phyloP scores from a whole-genome alignment of 2,329 filamentous ascomycete species.

The Diaporthe eres region DNA sequence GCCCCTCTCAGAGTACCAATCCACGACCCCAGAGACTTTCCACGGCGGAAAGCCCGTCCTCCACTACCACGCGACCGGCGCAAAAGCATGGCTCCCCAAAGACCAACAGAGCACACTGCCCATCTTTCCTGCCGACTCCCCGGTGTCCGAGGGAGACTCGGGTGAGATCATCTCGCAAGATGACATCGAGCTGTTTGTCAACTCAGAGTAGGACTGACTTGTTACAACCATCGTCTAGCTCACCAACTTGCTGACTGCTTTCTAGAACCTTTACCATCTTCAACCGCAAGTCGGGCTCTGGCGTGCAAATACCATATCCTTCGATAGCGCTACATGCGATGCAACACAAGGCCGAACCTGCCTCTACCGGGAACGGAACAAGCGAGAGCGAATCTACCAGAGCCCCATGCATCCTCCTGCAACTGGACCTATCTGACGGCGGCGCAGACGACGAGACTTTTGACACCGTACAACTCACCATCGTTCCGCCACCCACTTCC shows the following conservation, averaged over 20 bases:
- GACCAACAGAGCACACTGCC: constrained; percentile 67
- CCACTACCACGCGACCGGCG: constrained; percentile 71
- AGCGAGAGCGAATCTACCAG: constrained; percentile 47
- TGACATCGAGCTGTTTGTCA: constrained; percentile 70
- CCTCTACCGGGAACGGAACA: neutral
- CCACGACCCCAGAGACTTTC: constrained; percentile 80
- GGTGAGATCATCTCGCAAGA: constrained; percentile 59
- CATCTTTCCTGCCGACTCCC: constrained; percentile 62
- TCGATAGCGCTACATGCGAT: constrained; percentile 82
- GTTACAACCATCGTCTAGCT: neutral
- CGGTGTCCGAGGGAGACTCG: constrained; percentile 51
- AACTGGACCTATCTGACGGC: constrained; percentile 74
- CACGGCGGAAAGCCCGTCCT: constrained; percentile 79
- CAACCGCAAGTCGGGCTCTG: constrained; percentile 68
- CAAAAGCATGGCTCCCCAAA: constrained; percentile 70
- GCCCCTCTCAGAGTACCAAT: constrained; percentile 77
- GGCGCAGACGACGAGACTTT: constrained; percentile 74
- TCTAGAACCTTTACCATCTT: constrained; percentile 74
- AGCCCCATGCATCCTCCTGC: constrained; percentile 73
- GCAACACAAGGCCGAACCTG: constrained; percentile 64
- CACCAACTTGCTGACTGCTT: neutral
- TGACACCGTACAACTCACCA: constrained; percentile 76
- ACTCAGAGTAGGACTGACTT: constrained; percentile 65
- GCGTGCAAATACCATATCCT: constrained; percentile 80
- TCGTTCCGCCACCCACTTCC: constrained; percentile 64